Evolutionary conservation across 2,329 filamentous ascomycete genomes (phyloP), one percentile per base, ranked within the genome.

Genomic region (Paracoccidioides brasiliensis): DNA sequence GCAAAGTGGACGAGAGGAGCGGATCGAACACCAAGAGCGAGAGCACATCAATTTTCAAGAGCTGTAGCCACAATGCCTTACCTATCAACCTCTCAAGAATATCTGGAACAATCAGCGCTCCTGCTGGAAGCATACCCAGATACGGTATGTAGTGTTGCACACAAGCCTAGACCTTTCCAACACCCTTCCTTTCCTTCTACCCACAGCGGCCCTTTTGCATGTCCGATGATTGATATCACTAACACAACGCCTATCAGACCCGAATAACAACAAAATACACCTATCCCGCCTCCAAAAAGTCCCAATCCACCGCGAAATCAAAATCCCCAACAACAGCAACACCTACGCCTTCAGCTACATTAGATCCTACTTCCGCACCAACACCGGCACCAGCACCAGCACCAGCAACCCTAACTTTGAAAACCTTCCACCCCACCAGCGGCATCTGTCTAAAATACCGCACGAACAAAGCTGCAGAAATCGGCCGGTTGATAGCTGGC

Each of bases 261-360:
- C 82, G 84, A 66, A 88, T 97, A 74, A 94, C 89, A 62, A 95
- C 90, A 60, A 90, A 87, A 78, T 98, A 97, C 81, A 85, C 82
- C 68, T 83, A 91, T 69, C 67, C 70, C 12, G 63, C 62, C 59
- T 61, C 63, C 64, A 58, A 62, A 59, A 60, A 67, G 58, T 56
- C 64, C n/a, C 55, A 63, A 52, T 58, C 62, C 52, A 60, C 67
- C 43, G 54, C 59, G 32, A 52, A 52, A 43, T 9, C 49, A 35
- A 64, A 66, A 64, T 55, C 63, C 42, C 15, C 22, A 5, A 44
- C 42, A 44, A 30, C 42, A 44, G 5, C 42, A 8, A 12, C 44
- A 45, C 43, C 28, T 9, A 30, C 61, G 53, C 59, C 51, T 48
- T 57, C 60, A 33, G 57, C 60, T 38, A 45, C 65, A 66, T 71